These are phyloP conservation scores for Suillus alpinus DNA, from an alignment of 768 basidiomycete genomes.

Conservation along the genomic window DNA sequence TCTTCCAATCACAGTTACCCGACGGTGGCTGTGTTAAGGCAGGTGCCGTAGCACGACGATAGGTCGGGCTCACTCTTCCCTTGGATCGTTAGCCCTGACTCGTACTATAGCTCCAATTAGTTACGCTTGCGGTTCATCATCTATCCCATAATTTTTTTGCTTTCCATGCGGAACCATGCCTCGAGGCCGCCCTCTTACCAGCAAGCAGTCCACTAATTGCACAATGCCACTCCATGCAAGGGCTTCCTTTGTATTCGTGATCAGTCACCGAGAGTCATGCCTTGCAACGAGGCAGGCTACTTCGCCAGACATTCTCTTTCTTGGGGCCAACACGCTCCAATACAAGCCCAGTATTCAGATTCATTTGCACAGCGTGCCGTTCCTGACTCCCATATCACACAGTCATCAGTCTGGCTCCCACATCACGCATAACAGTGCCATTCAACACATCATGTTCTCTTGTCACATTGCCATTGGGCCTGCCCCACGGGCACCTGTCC, in stretches of 20 bases:
- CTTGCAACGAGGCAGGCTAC: constrained; percentile 7
- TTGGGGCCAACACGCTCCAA: neutral
- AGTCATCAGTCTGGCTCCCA: neutral
- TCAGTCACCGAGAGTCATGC: neutral
- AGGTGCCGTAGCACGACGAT: neutral
- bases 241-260: neutral
- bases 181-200: neutral
- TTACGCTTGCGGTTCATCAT: neutral
- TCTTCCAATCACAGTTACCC: constrained; percentile 10
- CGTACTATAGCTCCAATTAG: neutral
- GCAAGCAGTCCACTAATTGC: neutral
- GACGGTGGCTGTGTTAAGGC: constrained; percentile 4
- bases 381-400: constrained; percentile 1
- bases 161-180: neutral
- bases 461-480: neutral
- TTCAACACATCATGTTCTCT: neutral
- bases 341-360: neutral
- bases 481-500: constrained; percentile 3
- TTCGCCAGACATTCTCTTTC: constrained; percentile 5
- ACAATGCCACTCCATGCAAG: neutral
- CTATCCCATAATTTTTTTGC: neutral
- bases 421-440: neutral
- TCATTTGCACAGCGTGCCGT: neutral
- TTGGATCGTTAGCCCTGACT: neutral
- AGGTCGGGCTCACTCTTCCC: neutral